phyloP scores from a whole-genome alignment of 768 basidiomycete genomes.

The Naganishia friedmannii region DNA sequence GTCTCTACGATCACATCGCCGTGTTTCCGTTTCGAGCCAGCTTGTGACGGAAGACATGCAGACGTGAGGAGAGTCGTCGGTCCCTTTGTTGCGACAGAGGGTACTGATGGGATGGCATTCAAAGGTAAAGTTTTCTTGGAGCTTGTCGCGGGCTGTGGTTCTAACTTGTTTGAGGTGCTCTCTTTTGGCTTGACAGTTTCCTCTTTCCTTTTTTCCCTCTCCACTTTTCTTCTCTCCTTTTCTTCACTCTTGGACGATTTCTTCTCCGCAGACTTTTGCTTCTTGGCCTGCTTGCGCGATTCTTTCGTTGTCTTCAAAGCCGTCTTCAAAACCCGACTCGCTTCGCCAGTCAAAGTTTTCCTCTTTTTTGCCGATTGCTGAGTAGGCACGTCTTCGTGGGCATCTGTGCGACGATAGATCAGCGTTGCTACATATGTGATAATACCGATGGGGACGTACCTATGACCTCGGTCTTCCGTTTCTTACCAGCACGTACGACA shows the following conservation, averaged over 20 bases:
- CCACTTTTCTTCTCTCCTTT: background rate
- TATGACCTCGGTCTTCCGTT: background rate
- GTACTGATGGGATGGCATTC: background rate
- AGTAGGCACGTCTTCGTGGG: background rate
- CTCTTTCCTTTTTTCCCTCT: background rate
- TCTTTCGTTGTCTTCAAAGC: background rate
- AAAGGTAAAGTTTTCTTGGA: background rate
- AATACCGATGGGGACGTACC: background rate
- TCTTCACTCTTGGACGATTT: background rate
- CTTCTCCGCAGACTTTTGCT: background rate
- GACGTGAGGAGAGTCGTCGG: background rate
- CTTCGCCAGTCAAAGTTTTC: background rate
- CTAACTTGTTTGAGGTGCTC: background rate
- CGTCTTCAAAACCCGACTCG: background rate
- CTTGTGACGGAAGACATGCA: background rate
- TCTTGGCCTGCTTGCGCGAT: conserved; percentile 1
- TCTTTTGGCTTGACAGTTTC: background rate
- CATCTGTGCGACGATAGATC: background rate
- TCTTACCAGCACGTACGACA: conserved; percentile 1
- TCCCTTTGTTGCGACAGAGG: background rate
- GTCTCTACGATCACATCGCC: background rate
- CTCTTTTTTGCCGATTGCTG: background rate
- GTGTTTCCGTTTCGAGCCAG: background rate
- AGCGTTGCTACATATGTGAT: background rate
- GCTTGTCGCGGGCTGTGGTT: background rate